Conservation (phyloP, 2,329 filamentous ascomycete species). For the Nakataea oryzae region DNA sequence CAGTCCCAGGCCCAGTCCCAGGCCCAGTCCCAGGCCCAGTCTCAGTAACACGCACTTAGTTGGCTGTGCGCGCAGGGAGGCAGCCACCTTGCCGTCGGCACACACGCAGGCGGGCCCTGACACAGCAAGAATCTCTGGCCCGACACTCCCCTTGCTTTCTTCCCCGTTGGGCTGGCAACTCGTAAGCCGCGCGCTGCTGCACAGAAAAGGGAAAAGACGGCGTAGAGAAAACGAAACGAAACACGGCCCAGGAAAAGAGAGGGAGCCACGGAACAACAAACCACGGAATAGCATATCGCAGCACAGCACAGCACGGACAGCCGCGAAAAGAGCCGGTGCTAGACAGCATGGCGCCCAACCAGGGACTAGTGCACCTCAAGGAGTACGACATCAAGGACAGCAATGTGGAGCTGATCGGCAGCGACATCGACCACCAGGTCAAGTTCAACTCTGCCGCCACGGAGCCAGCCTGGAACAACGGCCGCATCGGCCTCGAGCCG, state of each 20-base stretch:
- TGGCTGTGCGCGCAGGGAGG: too few species aligned
- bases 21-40: neutral
- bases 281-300: neutral
- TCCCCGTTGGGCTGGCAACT: neutral
- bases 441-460: conserved; percentile 55
- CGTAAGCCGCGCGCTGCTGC: too few species aligned
- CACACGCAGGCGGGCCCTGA: too few species aligned
- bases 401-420: conserved; percentile 56
- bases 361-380: conserved; percentile 50
- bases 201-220: neutral
- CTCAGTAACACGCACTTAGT: too few species aligned
- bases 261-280: neutral
- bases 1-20: neutral
- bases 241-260: neutral
- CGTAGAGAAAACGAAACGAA: neutral
- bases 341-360: conserved; percentile 45
- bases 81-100: too few species aligned
- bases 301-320: neutral
- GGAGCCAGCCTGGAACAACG: conserved; percentile 58
- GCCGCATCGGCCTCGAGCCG: conserved; percentile 36
- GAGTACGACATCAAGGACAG: conserved; percentile 59
- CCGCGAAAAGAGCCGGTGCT: neutral
- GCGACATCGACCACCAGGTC: conserved; percentile 54
- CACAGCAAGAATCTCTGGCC: too few species aligned
- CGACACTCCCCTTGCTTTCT: neutral